Percentiles rank a stretch among this genome's conserved stretches.
phyloP scores from a whole-genome alignment of 805 yeast species.

The Wickerhamiella azyma region DNA sequence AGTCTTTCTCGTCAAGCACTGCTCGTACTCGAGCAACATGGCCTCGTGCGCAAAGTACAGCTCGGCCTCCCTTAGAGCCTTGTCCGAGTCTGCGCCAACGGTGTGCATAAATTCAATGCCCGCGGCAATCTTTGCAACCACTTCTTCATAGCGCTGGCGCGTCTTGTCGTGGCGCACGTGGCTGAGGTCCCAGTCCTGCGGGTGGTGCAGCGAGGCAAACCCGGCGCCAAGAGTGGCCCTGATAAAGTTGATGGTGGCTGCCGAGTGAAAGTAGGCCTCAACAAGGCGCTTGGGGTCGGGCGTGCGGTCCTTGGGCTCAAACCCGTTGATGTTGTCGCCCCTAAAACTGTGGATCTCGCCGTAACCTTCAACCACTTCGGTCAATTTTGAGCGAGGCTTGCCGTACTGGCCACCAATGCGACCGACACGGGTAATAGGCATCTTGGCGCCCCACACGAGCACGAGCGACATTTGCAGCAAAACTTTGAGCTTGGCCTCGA shows the following conservation, averaged over 20 bases:
- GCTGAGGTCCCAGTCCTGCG: constrained; percentile 30
- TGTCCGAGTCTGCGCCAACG: constrained; percentile 26
- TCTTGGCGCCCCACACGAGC: constrained; percentile 31
- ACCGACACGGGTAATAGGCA: constrained; percentile 30
- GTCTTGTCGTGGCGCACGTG: constrained; percentile 28
- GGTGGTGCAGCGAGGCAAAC: constrained; percentile 30
- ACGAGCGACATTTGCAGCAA: constrained; percentile 32
- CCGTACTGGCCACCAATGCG: constrained; percentile 35
- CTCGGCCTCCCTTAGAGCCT: constrained; percentile 25
- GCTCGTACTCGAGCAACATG: constrained; percentile 31
- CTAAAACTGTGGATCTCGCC: constrained; percentile 30
- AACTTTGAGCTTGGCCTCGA: constrained; percentile 31
- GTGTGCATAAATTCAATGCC: constrained; percentile 29
- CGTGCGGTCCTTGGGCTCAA: constrained; percentile 26
- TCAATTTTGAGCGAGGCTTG: constrained; percentile 32
- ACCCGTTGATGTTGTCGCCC: constrained; percentile 33
- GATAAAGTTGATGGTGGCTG: constrained; percentile 32
- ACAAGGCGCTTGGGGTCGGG: constrained; percentile 32
- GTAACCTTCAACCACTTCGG: constrained; percentile 29
- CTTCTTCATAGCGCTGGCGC: constrained; percentile 28
- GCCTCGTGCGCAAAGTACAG: constrained; percentile 32
- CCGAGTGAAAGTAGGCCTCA: constrained; percentile 32
- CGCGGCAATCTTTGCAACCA: constrained; percentile 26
- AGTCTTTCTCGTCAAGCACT: constrained; percentile 26
- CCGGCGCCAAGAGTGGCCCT: constrained; percentile 26